Evolutionary conservation across 495 filamentous ascomycete species (phyloP).

Genomic region (Evansstolkia leycettana): DNA sequence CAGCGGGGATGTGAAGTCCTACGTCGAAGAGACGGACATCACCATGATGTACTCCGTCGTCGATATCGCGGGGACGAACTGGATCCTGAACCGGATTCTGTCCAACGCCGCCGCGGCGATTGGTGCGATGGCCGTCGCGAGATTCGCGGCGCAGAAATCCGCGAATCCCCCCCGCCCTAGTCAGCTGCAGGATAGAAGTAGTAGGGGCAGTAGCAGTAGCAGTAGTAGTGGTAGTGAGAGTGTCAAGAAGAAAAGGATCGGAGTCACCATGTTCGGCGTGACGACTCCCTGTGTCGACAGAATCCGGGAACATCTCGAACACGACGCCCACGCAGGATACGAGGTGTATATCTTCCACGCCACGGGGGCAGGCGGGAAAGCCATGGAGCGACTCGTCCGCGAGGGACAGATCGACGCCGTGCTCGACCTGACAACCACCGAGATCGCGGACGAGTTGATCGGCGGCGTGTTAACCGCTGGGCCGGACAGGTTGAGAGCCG

Average conservation of each 20-base stretch:
- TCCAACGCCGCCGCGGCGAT: constrained; percentile 49
- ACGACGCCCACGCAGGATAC: constrained; percentile 14
- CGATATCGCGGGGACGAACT: constrained; percentile 54
- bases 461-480: constrained; percentile 52
- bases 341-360: constrained; percentile 60
- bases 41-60: constrained; percentile 58
- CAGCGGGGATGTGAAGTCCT: constrained; percentile 42
- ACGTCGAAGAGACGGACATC: constrained; percentile 55
- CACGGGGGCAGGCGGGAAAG: constrained; percentile 51
- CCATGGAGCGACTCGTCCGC: constrained; percentile 50
- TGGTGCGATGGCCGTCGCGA: constrained; percentile 39
- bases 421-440: constrained; percentile 57
- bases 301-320: constrained; percentile 32
- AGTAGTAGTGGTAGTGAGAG: constrained; percentile 5
- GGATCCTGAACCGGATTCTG: constrained; percentile 40
- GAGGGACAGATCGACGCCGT: constrained; percentile 46
- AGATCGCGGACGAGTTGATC: constrained; percentile 48
- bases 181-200: too few species aligned
- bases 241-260: constrained; percentile 31
- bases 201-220: neutral
- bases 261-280: constrained; percentile 64
- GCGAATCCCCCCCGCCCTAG: too few species aligned
- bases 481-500: constrained; percentile 36
- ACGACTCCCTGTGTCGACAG: constrained; percentile 50
- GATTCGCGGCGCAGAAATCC: constrained; percentile 7